phyloP scores from a whole-genome alignment of 2,329 filamentous ascomycete genomes.

The Paraphoma sp. region DNA sequence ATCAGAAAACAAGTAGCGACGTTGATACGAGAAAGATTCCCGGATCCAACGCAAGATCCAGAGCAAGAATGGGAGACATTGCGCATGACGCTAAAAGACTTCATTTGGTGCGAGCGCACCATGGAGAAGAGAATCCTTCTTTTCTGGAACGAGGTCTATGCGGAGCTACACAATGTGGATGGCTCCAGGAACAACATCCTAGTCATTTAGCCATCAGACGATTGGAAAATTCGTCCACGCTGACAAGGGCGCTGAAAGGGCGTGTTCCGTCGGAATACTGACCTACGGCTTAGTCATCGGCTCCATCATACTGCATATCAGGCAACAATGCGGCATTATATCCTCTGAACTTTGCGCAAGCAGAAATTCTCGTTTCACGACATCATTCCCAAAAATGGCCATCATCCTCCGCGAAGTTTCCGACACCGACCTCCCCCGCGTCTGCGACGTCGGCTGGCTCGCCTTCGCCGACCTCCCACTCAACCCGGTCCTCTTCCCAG shows the following conservation, averaged over 20 bases:
- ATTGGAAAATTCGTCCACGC: not conserved
- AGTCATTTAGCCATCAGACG: not conserved
- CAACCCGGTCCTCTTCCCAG: constrained; percentile 30
- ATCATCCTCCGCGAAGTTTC: constrained; percentile 28
- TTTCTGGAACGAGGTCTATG: constrained; percentile 19
- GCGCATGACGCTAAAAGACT: constrained; percentile 4
- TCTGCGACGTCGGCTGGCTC: constrained; percentile 25
- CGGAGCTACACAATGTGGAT: not conserved
- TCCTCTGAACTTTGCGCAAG: too few species aligned
- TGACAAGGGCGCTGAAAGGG: constrained; percentile 1
- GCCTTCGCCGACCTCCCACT: constrained; percentile 28
- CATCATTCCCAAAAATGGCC: constrained; percentile 21
- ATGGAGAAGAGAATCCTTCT: constrained; percentile 14
- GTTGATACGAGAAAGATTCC: not conserved
- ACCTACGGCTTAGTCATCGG: not conserved
- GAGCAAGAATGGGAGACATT: constrained; percentile 11
- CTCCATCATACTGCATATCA: not conserved
- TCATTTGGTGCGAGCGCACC: constrained; percentile 20
- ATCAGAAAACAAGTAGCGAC: not conserved
- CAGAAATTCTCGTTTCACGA: too few species aligned
- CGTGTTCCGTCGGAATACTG: not conserved
- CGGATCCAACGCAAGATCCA: not conserved
- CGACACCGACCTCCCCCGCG: constrained; percentile 31
- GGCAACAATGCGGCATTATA: not conserved
- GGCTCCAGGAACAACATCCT: not conserved